These are phyloP conservation scores for Boletus sp. DNA, from an alignment of 768 basidiomycete species.

Conservation along the genomic window DNA sequence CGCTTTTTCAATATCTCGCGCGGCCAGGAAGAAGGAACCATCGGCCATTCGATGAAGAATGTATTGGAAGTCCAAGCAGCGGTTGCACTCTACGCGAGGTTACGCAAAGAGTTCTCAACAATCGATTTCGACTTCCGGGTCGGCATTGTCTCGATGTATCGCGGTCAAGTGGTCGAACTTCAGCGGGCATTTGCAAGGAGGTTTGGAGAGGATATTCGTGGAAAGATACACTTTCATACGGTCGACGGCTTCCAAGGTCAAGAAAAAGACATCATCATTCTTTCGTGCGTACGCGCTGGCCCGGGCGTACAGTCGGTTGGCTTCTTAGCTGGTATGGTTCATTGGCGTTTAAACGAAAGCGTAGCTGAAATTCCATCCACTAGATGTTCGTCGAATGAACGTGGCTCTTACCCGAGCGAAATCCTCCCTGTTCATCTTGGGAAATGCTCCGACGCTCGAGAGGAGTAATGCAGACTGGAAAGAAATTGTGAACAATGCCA, in stretches of 20 bases:
- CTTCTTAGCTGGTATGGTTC: slow-evolving; percentile 71
- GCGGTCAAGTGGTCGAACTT: slow-evolving; percentile 80
- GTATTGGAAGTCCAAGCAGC: slow-evolving; percentile 70
- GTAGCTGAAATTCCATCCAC: not conserved
- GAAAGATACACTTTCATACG: slow-evolving; percentile 88
- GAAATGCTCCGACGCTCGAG: slow-evolving; percentile 86
- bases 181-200: slow-evolving; percentile 62
- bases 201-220: slow-evolving; percentile 70
- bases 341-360: not conserved
- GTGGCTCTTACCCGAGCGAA: slow-evolving; percentile 98
- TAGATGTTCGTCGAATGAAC: slow-evolving; percentile 90
- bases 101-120: slow-evolving; percentile 62
- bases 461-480: slow-evolving; percentile 81
- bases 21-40: slow-evolving; percentile 56
- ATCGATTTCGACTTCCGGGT: slow-evolving; percentile 55
- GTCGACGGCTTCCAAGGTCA: slow-evolving; percentile 99
- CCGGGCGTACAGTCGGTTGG: slow-evolving; percentile 80
- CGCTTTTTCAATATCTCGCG: slow-evolving; percentile 80
- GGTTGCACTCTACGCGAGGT: slow-evolving; percentile 68
- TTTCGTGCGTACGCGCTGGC: slow-evolving; percentile 95
- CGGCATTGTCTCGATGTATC: slow-evolving; percentile 91
- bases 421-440: slow-evolving; percentile 91
- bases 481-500: slow-evolving; percentile 74
- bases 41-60: slow-evolving; percentile 76
- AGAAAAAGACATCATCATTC: slow-evolving; percentile 97